These are phyloP conservation scores for Lyophyllum atratum DNA, from an alignment of 768 basidiomycete species.

Conservation along the genomic window DNA sequence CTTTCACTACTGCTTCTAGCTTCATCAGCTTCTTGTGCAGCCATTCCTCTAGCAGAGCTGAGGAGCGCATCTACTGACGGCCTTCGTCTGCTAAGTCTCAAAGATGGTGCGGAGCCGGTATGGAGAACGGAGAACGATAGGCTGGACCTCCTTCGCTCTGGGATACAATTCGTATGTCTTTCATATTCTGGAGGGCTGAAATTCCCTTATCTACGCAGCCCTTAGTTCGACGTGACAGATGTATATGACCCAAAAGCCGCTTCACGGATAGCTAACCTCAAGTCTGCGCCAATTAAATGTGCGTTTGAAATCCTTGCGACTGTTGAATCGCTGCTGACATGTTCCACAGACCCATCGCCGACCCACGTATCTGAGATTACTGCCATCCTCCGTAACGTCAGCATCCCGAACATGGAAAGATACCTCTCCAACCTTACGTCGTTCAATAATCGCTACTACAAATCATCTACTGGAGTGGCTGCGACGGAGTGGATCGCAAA, in stretches of 20 bases:
- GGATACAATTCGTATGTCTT: conserved; percentile 2
- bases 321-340: not conserved
- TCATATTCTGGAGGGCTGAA: not conserved
- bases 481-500: conserved; percentile 34
- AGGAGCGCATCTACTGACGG: not conserved
- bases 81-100: conserved; percentile 10
- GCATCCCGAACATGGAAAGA: conserved; percentile 26
- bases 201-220: not conserved
- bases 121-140: conserved; percentile 16
- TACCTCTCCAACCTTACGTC: conserved; percentile 31
- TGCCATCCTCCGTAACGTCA: conserved; percentile 22
- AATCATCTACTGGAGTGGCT: conserved; percentile 28
- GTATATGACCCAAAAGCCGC: not conserved
- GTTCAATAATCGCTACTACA: conserved; percentile 39
- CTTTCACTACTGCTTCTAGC: not conserved
- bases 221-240: conserved; percentile 4
- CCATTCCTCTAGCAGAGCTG: not conserved
- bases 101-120: conserved; percentile 9
- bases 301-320: not conserved
- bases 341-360: conserved; percentile 24
- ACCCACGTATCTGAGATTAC: conserved; percentile 24
- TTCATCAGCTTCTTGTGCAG: not conserved
- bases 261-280: not conserved
- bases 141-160: conserved; percentile 5
- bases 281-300: not conserved